Evolutionary conservation across 352 stramenopile species (phyloP), one percentile per base, ranked within the genome.

Genomic region (Blastocystis sp.): DNA sequence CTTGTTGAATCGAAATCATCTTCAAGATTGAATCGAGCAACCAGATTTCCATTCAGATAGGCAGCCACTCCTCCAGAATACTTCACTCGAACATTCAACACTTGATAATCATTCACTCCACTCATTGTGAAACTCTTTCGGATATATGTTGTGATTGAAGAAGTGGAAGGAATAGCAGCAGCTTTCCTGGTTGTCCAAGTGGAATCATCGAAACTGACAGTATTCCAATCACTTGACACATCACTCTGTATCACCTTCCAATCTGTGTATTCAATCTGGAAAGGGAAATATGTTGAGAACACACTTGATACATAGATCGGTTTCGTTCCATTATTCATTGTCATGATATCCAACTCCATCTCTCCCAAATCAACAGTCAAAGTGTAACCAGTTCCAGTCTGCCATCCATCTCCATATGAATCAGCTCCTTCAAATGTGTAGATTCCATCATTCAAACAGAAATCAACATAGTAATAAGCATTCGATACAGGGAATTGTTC

Each of bases 61-160:
- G n/a, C 77, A 19, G 56, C 57, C 59, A 87, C 27, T 58, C 77
- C 77, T 29, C 59, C 77, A 21, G 77, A n/a, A 63, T 65, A 87
- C 46, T 67, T 71, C 42, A 57, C 24, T 29, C 59, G 42, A 0
- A 78, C 21, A 58, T 87, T 87, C 46, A 83, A 54, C 24, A 83
- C 71, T 12, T 65, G 52, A 37, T 83, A 83, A 43, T 83, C 71
- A 12, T 42, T 39, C 19, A 83, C 24, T 32, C 27, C 32, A 4
- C 43, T 27, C 35, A 87, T 77, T 16, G 21, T 51, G 39, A 86
- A 67, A 16, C 21, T 58, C 39, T 71, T 56, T 73, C 75, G 12
- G 61, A 75, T 59, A 51, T 73, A 86, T 0, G 69, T 63, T 7
- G 69, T 80, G 21, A 63, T 19, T 32, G 16, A 29, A 1, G 19